These are phyloP conservation scores for Fusarium humuli DNA, from an alignment of 2,329 filamentous ascomycete genomes.

Conservation along the genomic window DNA sequence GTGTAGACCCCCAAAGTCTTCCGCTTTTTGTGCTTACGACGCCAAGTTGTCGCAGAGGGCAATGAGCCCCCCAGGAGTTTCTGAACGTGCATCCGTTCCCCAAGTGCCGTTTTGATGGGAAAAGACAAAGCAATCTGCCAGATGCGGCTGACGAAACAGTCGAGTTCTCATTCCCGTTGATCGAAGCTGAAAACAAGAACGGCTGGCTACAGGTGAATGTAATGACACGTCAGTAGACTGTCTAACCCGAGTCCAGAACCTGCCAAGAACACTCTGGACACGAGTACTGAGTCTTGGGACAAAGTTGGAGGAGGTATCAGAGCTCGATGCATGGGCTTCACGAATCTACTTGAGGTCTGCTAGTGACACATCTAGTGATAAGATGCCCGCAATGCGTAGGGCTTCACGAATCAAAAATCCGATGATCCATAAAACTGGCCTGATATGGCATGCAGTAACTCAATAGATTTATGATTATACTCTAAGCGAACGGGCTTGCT, in stretches of 20 bases:
- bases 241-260: neutral
- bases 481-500: too few species aligned
- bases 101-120: neutral
- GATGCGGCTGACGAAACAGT: neutral
- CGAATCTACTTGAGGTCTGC: too few species aligned
- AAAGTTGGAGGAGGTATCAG: neutral
- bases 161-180: accelerated
- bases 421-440: neutral
- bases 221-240: neutral
- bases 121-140: neutral
- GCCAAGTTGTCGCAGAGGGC: neutral
- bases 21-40: neutral
- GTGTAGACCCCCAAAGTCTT: neutral
- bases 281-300: neutral
- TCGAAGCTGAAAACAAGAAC: neutral
- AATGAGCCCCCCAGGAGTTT: neutral
- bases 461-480: neutral
- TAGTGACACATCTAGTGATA: too few species aligned
- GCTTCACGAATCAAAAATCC: neutral
- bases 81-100: accelerated
- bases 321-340: neutral
- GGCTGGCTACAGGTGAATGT: neutral
- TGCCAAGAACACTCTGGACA: neutral
- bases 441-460: neutral
- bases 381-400: too few species aligned